phyloP scores from a whole-genome alignment of 2,329 filamentous ascomycete species.

The Byssoonygena ceratinophila region DNA sequence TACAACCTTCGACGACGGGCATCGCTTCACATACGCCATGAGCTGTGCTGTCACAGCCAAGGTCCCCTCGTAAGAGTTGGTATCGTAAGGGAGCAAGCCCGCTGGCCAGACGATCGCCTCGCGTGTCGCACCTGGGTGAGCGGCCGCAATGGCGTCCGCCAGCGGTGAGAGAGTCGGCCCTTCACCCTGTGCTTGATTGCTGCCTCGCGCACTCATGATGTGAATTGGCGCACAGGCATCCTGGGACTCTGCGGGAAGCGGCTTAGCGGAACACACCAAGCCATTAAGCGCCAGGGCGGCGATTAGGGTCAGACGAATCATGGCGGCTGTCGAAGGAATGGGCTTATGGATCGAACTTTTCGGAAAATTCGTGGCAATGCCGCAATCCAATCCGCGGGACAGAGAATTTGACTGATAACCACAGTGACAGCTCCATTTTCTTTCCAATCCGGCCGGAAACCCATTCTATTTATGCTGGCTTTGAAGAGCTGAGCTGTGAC shows the following conservation, averaged over 20 bases:
- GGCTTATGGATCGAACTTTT: neutral
- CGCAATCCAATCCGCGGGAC: neutral
- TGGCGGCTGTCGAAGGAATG: neutral
- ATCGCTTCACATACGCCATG: constrained; percentile 5
- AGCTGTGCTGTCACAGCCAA: constrained; percentile 7
- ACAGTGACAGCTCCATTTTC: too few species aligned
- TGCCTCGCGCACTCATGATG: constrained; percentile 13
- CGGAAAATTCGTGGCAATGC: neutral
- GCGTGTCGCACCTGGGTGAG: neutral
- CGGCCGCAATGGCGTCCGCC: neutral
- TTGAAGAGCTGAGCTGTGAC: too few species aligned
- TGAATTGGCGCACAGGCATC: constrained; percentile 9
- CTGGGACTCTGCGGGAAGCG: neutral
- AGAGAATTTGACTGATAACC: too few species aligned
- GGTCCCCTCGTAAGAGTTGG: constrained; percentile 7
- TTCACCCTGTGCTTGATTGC: constrained; percentile 7
- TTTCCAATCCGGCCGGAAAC: too few species aligned
- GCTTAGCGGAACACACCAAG: neutral
- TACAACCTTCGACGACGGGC: constrained; percentile 12
- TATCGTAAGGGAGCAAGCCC: constrained; percentile 11
- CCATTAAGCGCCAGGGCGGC: neutral
- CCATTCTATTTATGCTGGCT: too few species aligned
- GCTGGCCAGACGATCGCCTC: constrained; percentile 12
- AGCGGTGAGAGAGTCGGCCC: constrained; percentile 3
- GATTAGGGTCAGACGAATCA: neutral